Conservation (phyloP, 305 asterid genomes). For the Withania somnifera region DNA sequence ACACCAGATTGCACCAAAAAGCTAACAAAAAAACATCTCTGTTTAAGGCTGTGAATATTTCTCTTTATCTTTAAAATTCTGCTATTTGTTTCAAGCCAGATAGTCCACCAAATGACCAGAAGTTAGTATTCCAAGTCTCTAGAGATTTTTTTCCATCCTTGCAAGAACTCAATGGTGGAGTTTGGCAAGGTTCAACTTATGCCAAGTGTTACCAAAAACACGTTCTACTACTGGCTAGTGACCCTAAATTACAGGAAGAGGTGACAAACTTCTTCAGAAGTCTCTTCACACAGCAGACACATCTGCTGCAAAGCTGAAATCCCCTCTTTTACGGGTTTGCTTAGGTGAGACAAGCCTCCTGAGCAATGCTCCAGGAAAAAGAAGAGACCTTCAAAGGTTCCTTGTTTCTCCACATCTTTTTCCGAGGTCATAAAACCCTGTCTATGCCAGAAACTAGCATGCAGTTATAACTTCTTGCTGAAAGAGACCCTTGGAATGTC, state of each 20-base stretch:
- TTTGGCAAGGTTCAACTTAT: neutral
- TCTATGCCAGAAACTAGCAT: neutral
- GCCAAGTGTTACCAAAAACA: neutral
- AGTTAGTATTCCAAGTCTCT: neutral
- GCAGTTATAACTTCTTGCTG: neutral
- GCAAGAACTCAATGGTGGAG: neutral
- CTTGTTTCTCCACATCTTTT: neutral
- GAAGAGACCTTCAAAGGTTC: neutral
- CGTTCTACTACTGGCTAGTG: neutral
- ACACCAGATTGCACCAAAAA: neutral
- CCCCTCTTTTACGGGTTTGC: neutral
- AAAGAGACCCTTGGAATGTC: neutral
- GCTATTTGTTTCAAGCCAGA: neutral
- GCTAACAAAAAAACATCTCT: neutral
- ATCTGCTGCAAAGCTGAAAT: neutral
- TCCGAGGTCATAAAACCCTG: neutral
- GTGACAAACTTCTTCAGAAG: neutral
- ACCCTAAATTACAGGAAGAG: neutral
- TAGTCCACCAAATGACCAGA: neutral
- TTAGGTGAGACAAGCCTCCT: neutral
- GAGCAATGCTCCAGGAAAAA: neutral
- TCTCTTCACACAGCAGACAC: neutral
- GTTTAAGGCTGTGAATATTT: neutral
- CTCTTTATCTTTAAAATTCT: neutral
- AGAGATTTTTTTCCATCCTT: neutral